Conservation (phyloP, 192 early-diverging fungal species). For the Glomus cerebriforme region DNA sequence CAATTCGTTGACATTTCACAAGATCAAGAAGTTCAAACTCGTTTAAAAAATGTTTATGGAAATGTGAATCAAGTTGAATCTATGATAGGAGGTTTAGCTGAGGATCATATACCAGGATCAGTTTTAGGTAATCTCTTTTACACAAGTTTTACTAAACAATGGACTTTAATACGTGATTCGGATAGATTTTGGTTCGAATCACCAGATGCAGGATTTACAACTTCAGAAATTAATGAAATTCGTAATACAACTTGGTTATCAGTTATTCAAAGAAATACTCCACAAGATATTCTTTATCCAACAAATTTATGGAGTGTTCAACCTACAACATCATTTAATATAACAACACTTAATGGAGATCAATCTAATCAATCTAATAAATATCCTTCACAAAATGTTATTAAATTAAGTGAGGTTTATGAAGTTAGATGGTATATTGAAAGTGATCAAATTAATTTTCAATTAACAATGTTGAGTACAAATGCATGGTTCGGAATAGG, state of each 20-base stretch:
- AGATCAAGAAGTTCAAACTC: slow-evolving; percentile 1
- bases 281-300: neutral
- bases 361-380: neutral
- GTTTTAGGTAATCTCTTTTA: neutral
- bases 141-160: slow-evolving; percentile 28
- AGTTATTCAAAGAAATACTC: slow-evolving; percentile 1
- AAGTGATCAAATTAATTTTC: neutral
- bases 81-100: slow-evolving; percentile 22
- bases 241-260: slow-evolving; percentile 31
- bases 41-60: neutral
- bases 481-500: slow-evolving; percentile 20
- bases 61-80: slow-evolving; percentile 26
- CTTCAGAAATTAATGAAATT: slow-evolving; percentile 35
- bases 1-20: slow-evolving; percentile 23
- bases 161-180: slow-evolving; percentile 47
- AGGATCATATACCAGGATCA: slow-evolving; percentile 7
- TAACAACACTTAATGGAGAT: neutral
- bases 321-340: neutral
- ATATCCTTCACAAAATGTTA: neutral
- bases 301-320: slow-evolving; percentile 17
- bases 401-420: neutral
- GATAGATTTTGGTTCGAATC: slow-evolving; percentile 59
- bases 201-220: slow-evolving; percentile 32
- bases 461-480: neutral
- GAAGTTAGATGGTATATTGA: neutral